Base-by-base conservation (phyloP, 2,329 filamentous ascomycete species). In the Diplodia intermedia region DNA sequence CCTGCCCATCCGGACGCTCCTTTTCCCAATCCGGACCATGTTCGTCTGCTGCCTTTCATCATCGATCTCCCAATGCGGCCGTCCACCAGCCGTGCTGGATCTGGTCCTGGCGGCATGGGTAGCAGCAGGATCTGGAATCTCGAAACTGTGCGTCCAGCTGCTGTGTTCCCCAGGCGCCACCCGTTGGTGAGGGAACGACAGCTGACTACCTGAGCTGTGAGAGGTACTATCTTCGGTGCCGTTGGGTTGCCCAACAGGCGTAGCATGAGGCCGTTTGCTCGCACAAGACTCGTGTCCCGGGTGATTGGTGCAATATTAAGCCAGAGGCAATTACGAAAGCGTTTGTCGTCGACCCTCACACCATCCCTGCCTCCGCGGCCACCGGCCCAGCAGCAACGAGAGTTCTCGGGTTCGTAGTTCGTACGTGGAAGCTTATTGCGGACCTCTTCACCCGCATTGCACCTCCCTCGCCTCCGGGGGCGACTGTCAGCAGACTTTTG, bases 91-190 rank as follows among this genome's bases (percentile, higher is more conserved):
- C 55, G 55, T 20, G 47, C 55, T 60, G 55, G 31, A 63, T 52
- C 60, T 63, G 60, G 60, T 38, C 31, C 33, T 50, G 56, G 56
- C 56, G 49, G 55, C 55, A 60, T 61, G 57, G 57, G 40, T 61
- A 49, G 60, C 60, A 62, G 60, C 60, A 63, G 60, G 29, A 63
- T 63, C 60, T 63, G 60, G 60, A 63, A 63, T 63, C 43, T 63
- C 60, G 60, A 63, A 52, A 63, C 60, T n/a, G 60, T 63, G 40
- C 60, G 15, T 31, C 47, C 47, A 23, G 43, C 60, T 36, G 60
- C 47, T 26, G 60, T 63, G 60, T 20, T 63, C 60, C 47, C 57
- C 43, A 18, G 55, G 55, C 55, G 57, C 40, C 40, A 29, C 40
- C 55, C 57, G 60, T 63, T 63, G 47, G 33, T 52, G 60, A 52